Base-by-base conservation (phyloP, 2,329 filamentous ascomycete species). In the Arthrobotrys pseudoclavata region DNA sequence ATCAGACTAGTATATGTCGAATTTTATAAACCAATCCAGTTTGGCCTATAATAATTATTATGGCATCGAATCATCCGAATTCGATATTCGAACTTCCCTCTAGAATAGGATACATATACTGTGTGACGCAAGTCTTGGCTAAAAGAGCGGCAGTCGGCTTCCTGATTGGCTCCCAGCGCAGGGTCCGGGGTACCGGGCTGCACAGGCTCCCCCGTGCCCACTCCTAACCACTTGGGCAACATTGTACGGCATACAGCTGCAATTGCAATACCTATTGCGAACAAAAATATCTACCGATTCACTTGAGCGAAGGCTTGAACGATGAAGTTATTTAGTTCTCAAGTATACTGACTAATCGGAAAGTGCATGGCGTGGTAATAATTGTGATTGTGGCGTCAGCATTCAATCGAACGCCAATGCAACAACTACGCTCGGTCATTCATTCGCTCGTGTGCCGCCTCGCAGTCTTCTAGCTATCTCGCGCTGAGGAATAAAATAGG, bases 321-420 rank as follows among this genome's bases (percentile, higher is more conserved):
- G 34, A 37, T n/a, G 10, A n/a, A 15, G 37, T 12, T 40, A 9
- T 15, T 15, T 15, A 15, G 5, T 37, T 37, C 29, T 5, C 37
- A 40, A 40, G 1, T 3, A 5, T 15, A 13, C 13, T 40, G 13
- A n/a, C 47, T 50, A 15, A 24, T 3, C 24, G 10, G 13, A 20
- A 12, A 37, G 29, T 7, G n/a, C 29, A 12, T 60, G 55, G 26
- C 55, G 55, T 42, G 42, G 42, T 24, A 60, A 7, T 26, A 60
- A 60, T n/a, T 42, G 55, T 42, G 55, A 60, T 29, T 60, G 55
- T 60, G 55, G 55, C 55, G 31, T 42, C 29, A 12, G 34, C 7
- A 3, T 40, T 40, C 34, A 42, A 37, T 29, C 26, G 50, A 57
- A 13, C 7, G 55, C 13, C 52, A 26, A 40, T 34, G 12, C 52